Conservation (phyloP, 805 yeast species). For the Komagataella mondaviorum region DNA sequence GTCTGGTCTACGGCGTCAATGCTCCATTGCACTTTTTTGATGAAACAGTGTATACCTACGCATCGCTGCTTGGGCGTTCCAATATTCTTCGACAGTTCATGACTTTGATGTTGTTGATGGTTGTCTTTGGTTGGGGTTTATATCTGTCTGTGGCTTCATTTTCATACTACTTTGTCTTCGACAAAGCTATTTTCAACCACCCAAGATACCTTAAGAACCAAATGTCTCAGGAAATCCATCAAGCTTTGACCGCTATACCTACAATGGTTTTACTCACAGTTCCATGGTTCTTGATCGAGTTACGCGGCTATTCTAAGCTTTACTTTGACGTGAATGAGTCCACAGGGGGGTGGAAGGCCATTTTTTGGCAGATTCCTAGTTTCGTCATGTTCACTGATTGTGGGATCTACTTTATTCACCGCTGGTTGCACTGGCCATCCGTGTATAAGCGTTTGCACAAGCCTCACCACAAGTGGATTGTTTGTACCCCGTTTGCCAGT, state of each 20-base stretch:
- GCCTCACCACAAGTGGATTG: slow-evolving; percentile 99
- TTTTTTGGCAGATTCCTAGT: slow-evolving; percentile 54
- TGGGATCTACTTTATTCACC: slow-evolving; percentile 82
- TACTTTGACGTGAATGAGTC: slow-evolving; percentile 53
- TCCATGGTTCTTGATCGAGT: slow-evolving; percentile 82
- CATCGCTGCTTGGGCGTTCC: slow-evolving; percentile 62
- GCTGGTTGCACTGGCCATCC: slow-evolving; percentile 86
- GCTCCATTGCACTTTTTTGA: slow-evolving; percentile 42
- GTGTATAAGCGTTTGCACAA: slow-evolving; percentile 83
- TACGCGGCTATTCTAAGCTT: slow-evolving; percentile 70
- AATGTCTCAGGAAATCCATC: slow-evolving; percentile 67
- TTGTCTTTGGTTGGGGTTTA: slow-evolving; percentile 77
- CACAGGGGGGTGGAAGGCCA: slow-evolving; percentile 55
- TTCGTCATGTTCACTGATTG: slow-evolving; percentile 91
- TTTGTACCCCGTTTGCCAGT: slow-evolving; percentile 95
- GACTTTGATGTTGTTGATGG: slow-evolving; percentile 54
- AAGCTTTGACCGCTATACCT: slow-evolving; percentile 77
- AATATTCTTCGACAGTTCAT: slow-evolving; percentile 59
- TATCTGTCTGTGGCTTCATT: slow-evolving; percentile 64
- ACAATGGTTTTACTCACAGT: slow-evolving; percentile 74
- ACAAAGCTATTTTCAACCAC: slow-evolving; percentile 83
- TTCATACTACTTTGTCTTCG: slow-evolving; percentile 73
- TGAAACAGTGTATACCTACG: slow-evolving; percentile 39
- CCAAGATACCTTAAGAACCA: slow-evolving; percentile 94
- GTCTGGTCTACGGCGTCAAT: slow-evolving; percentile 23